phyloP scores from a whole-genome alignment of 306 rosid species.

The Lablab purpureus region DNA sequence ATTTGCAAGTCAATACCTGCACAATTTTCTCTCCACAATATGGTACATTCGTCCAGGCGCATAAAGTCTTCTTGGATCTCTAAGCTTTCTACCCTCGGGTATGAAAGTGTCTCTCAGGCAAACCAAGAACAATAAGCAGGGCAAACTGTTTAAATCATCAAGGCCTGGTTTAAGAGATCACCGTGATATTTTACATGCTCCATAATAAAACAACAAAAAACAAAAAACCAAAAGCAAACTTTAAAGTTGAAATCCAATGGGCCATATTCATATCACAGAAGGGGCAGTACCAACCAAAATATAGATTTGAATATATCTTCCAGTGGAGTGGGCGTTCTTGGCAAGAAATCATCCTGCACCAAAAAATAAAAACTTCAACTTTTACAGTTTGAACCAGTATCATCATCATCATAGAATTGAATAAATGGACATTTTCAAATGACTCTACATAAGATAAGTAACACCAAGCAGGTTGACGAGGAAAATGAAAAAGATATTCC shows the following conservation, averaged over 20 bases:
- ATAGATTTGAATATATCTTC: constrained; percentile 92
- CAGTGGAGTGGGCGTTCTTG: constrained; percentile 93
- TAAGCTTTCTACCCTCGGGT: constrained; percentile 84
- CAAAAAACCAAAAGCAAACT: background rate
- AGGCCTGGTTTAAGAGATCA: constrained; percentile 72
- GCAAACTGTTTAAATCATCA: constrained; percentile 91
- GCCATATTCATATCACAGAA: constrained; percentile 28
- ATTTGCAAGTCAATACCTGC: constrained; percentile 67
- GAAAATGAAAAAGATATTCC: background rate
- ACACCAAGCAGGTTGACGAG: constrained; percentile 21
- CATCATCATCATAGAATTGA: constrained; percentile 31
- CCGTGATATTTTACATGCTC: constrained; percentile 53
- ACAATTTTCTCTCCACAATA: constrained; percentile 86
- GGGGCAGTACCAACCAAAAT: constrained; percentile 71
- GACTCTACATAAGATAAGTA: background rate
- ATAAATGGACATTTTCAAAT: background rate
- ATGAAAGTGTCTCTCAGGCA: constrained; percentile 97
- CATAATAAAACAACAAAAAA: constrained; percentile 27
- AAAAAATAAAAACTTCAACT: background rate
- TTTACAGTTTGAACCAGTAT: background rate
- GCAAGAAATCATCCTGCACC: constrained; percentile 93
- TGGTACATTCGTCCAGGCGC: constrained; percentile 97
- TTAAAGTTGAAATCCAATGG: constrained; percentile 25
- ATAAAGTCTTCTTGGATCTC: constrained; percentile 91
- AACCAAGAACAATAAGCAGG: constrained; percentile 86